Evolutionary conservation across 805 yeast species (phyloP).

Genomic region (Yarrowia divulgata): DNA sequence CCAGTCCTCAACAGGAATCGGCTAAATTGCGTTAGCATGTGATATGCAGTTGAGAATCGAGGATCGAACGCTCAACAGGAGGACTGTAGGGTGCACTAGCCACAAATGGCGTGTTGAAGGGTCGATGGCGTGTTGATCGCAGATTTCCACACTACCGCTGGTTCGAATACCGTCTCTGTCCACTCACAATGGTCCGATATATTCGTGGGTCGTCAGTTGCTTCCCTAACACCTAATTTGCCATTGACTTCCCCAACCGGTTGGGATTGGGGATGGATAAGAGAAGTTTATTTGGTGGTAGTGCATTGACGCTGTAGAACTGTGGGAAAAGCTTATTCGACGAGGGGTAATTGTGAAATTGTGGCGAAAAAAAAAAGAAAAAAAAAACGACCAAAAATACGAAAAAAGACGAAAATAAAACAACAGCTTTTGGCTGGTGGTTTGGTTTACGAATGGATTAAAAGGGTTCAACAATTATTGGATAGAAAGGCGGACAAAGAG

Average conservation of each 20-base stretch:
- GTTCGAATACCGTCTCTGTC: background rate
- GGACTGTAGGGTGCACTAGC: too few species aligned
- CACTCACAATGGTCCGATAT: slow-evolving; percentile 11
- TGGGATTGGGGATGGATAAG: slow-evolving; percentile 37
- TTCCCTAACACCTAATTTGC: slow-evolving; percentile 21
- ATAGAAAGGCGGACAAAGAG: too few species aligned
- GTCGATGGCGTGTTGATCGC: too few species aligned
- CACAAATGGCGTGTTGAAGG: too few species aligned
- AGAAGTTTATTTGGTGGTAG: background rate
- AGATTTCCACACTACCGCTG: too few species aligned
- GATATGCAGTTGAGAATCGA: background rate
- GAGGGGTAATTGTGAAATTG: background rate
- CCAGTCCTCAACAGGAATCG: background rate
- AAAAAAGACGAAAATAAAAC: background rate
- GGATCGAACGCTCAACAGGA: background rate
- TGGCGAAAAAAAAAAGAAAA: background rate
- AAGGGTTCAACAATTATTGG: too few species aligned
- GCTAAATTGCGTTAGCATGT: background rate
- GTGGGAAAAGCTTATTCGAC: background rate
- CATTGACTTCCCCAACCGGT: slow-evolving; percentile 33
- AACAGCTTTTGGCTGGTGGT: too few species aligned
- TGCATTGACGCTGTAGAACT: background rate
- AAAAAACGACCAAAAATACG: background rate
- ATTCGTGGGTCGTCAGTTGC: background rate
- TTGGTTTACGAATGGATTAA: too few species aligned